Evolutionary conservation across 2,329 filamentous ascomycete species (phyloP), one percentile per base, ranked within the genome.

Genomic region (Myotisia sp.): DNA sequence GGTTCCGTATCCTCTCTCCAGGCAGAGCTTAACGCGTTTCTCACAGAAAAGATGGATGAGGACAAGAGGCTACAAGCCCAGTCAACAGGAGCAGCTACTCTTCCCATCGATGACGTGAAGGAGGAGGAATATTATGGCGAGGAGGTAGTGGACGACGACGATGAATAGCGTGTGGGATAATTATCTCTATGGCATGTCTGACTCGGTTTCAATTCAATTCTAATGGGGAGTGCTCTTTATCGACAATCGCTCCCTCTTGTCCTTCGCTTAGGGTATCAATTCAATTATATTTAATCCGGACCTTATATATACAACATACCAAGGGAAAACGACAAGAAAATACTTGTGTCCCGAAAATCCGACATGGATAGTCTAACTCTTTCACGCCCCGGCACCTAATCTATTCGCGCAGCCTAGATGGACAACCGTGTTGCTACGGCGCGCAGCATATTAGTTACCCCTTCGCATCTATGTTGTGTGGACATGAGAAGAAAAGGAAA

Each of bases 41-140:
- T 77, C 44, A 77, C 73, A 12, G 55, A 63, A 42, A 69, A 67
- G 39, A 76, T 76, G 73, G 70, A 69, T 28, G 65, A 74, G 41
- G 72, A 76, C 40, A 74, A 70, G 41, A 52, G 52, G 20, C 38
- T 42, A 1, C 55, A 55, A 5, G 51, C 48, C 10, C 54, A 53
- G 8, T 35, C 39, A 3, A 37, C 9, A 7, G 42, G 34, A 19
- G 47, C 34, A 4, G 34, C 47, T 38, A 21, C 12, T 14, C 32
- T 14, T 6, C 45, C 47, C 19, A 50, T 47, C 6, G 48, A 61
- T 20, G 45, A 50, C 24, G 37, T 54, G 16, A 62, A 65, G 36
- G 63, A 65, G 40, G 68, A 71, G 42, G 70, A 85, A 51, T 92
- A 93, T 52, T 85, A 84, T 30, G 85, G 92, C 55, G 84, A 92